Base-by-base conservation (phyloP, 2,329 filamentous ascomycete genomes). In the Cladosporium phlei region DNA sequence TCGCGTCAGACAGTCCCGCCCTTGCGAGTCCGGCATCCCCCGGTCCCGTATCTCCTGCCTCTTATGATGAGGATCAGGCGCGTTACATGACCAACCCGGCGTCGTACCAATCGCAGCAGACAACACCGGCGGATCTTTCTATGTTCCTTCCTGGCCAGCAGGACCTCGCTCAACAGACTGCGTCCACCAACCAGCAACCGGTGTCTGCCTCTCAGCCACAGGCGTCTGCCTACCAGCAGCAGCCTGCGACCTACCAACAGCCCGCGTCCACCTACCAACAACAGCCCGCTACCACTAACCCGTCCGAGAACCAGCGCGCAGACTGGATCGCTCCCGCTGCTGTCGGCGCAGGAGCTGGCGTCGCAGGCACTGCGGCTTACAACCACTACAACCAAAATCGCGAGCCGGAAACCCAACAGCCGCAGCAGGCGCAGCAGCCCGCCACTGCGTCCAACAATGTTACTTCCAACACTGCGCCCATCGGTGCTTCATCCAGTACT, bases 251-350 rank as follows among this genome's bases (percentile, higher is more conserved):
- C 29, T 32, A 35, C n/a, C 25, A 10, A 8, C 45, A 47, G 42
- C 38, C 52, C 52, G 47, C 54, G 44, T 40, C 48, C 30, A 49
- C 52, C 52, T 49, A 35, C 32, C 65, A 64, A 38, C 64, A 67
- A 49, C 75, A 68, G 51, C 66, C 22, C 4, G 22, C n/a, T 8
- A 12, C 16, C n/a, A 16, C 35, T 16, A 32, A 45, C 10, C 30
- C n/a, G 4, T 11, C 16, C 14, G 30, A 45, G 3, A 37, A 24
- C 16, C 37, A 49, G 19, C 63, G 68, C 46, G 72, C 72, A 12
- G 68, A 74, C 22, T 81, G 77, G 76, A 73, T 80, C 66, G 72
- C 68, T 17, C 73, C 74, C 25, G 68, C 66, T n/a, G 71, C 69
- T 6, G 7, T 47, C 6, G 45, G 45, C 8, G 45, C 29, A 9